These are phyloP conservation scores for Cyclocybe aegerita DNA, from an alignment of 768 basidiomycete species.

Conservation along the genomic window DNA sequence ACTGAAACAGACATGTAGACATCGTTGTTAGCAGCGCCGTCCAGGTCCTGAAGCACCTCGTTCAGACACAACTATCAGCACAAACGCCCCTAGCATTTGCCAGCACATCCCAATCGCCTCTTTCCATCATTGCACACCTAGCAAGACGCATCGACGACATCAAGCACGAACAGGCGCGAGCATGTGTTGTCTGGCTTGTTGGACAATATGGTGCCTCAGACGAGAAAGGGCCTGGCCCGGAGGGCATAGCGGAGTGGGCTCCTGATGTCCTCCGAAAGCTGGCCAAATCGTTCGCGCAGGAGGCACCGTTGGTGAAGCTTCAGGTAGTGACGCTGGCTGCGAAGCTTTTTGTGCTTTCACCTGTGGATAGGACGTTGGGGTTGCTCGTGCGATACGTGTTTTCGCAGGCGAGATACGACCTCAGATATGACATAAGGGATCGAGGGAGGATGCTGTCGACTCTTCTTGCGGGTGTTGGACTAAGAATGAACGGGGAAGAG, in stretches of 20 bases:
- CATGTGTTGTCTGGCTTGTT: conserved; percentile 90
- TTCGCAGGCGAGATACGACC: conserved; percentile 84
- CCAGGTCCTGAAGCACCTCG: conserved; percentile 80
- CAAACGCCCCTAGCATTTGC: conserved; percentile 23
- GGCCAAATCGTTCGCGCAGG: conserved; percentile 68
- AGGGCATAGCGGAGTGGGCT: conserved; percentile 74
- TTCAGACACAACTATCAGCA: conserved; percentile 61
- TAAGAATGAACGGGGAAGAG: conserved; percentile 30
- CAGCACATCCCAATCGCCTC: conserved; percentile 38
- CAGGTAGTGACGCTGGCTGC: conserved; percentile 85
- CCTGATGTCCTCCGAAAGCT: conserved; percentile 87
- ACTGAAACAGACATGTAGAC: conserved; percentile 42
- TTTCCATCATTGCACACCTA: conserved; percentile 75
- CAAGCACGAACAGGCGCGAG: conserved; percentile 74
- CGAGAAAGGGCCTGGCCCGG: conserved; percentile 35
- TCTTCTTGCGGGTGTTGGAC: conserved; percentile 57
- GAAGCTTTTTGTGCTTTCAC: conserved; percentile 74
- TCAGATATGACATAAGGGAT: conserved; percentile 88
- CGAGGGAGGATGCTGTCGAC: conserved; percentile 78
- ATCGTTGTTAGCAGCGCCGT: conserved; percentile 78
- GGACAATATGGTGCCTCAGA: conserved; percentile 74
- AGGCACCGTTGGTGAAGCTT: conserved; percentile 71
- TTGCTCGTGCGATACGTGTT: conserved; percentile 74
- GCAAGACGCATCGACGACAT: conserved; percentile 80
- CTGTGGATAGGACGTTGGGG: conserved; percentile 46